Conservation (phyloP, 2,329 filamentous ascomycete species). For the Incumbomyces delicatus region DNA sequence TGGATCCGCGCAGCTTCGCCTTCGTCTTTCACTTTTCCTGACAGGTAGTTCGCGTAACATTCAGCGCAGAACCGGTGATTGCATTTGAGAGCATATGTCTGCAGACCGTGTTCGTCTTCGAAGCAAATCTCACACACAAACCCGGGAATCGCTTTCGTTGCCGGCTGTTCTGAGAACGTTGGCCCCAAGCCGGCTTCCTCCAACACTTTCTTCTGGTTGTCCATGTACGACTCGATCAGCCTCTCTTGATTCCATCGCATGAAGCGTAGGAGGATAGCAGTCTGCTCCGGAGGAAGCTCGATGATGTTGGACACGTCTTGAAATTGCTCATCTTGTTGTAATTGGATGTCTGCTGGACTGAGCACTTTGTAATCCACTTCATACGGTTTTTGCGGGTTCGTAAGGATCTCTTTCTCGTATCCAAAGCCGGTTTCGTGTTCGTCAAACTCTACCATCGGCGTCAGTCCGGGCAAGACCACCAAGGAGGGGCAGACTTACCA, state of each 20-base stretch:
- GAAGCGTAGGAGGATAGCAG: conserved; percentile 79
- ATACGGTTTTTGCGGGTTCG: conserved; percentile 64
- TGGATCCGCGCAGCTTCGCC: conserved; percentile 91
- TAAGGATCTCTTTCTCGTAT: conserved; percentile 61
- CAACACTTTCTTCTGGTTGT: conserved; percentile 65
- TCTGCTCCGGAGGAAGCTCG: conserved; percentile 77
- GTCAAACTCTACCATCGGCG: conserved; percentile 42
- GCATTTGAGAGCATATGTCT: conserved; percentile 91
- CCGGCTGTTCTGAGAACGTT: conserved; percentile 51
- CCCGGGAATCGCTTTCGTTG: conserved; percentile 59
- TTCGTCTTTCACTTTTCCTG: conserved; percentile 88
- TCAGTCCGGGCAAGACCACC: neutral
- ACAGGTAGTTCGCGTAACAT: conserved; percentile 85
- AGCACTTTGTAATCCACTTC: conserved; percentile 79
- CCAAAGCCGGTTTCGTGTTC: conserved; percentile 52
- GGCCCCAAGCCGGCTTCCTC: conserved; percentile 74
- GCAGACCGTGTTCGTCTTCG: conserved; percentile 66
- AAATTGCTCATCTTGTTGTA: conserved; percentile 76
- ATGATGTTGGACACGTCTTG: conserved; percentile 86
- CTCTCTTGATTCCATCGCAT: conserved; percentile 95
- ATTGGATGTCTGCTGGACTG: conserved; percentile 69
- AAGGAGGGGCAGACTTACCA: conserved; percentile 10
- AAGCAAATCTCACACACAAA: conserved; percentile 96
- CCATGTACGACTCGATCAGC: conserved; percentile 93
- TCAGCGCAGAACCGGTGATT: conserved; percentile 86